Conservation (phyloP, 192 early-diverging fungal genomes). For the Coemansia guatemalensis region DNA sequence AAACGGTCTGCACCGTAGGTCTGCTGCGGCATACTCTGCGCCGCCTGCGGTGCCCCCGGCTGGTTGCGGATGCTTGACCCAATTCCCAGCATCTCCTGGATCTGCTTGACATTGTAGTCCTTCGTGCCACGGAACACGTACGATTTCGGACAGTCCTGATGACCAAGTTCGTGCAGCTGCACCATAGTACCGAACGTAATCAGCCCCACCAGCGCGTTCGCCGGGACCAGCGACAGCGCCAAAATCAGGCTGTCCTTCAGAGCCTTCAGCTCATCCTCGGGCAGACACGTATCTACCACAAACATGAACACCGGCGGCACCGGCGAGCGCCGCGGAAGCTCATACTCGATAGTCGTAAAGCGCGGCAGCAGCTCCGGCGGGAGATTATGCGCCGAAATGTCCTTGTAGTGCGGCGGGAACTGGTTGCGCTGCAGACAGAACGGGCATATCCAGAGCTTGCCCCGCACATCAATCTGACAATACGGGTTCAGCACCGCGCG, state of each 20-base stretch:
- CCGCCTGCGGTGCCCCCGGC: slow-evolving; percentile 27
- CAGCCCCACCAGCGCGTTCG: slow-evolving; percentile 88
- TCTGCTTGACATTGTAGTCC: slow-evolving; percentile 92
- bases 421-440: slow-evolving; percentile 97
- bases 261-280: slow-evolving; percentile 93
- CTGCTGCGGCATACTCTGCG: slow-evolving; percentile 39
- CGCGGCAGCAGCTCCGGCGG: slow-evolving; percentile 89
- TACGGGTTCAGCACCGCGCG: slow-evolving; percentile 96
- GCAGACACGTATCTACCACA: slow-evolving; percentile 96
- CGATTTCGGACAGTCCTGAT: slow-evolving; percentile 94
- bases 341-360: slow-evolving; percentile 97
- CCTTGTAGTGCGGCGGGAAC: slow-evolving; percentile 96
- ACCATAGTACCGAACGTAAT: slow-evolving; percentile 99
- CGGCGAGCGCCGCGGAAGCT: slow-evolving; percentile 78
- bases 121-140: slow-evolving; percentile 97
- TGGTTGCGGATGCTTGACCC: slow-evolving; percentile 49
- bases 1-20: slow-evolving; percentile 65
- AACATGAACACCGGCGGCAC: slow-evolving; percentile 95
- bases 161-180: slow-evolving; percentile 97
- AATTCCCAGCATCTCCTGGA: slow-evolving; percentile 97
- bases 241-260: slow-evolving; percentile 92
- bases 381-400: slow-evolving; percentile 88
- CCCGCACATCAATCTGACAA: slow-evolving; percentile 96
- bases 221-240: slow-evolving; percentile 88
- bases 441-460: slow-evolving; percentile 98